Percentiles rank a stretch among this genome's conserved stretches.
Evolutionary conservation across 176 grass and related monocot species (phyloP).

Genomic region (Pharus latifolius): DNA sequence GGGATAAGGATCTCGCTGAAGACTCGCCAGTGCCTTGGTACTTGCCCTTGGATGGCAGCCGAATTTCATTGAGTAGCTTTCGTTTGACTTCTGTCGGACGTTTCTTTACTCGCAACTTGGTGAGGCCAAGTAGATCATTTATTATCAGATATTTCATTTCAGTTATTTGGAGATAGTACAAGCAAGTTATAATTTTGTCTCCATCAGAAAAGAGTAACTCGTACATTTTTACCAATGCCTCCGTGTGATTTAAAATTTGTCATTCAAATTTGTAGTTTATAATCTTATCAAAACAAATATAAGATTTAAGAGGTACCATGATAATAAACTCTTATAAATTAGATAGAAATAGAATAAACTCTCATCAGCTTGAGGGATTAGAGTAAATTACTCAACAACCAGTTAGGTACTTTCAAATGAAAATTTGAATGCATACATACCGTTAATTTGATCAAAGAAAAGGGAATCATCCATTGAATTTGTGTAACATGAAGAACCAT

Average conservation of each 20-base stretch:
- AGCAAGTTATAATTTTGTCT: not conserved
- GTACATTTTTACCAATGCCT: not conserved
- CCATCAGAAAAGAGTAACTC: not conserved
- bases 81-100: conserved; percentile 78
- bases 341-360: not conserved
- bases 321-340: not conserved
- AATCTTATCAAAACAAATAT: not conserved
- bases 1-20: conserved; percentile 73
- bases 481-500: not conserved
- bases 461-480: not conserved
- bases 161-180: too few species aligned
- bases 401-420: not conserved
- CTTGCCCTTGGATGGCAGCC: conserved; percentile 76
- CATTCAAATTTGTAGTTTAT: too few species aligned
- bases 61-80: conserved; percentile 83
- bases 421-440: not conserved
- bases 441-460: not conserved
- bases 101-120: conserved; percentile 67
- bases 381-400: not conserved
- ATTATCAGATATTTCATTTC: not conserved
- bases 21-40: conserved; percentile 93
- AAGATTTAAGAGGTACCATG: not conserved
- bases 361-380: not conserved
- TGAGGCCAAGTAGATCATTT: conserved; percentile 10
- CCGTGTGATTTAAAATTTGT: not conserved